Percentiles rank a stretch among this genome's conserved stretches.
phyloP scores from a whole-genome alignment of 208 protist genomes.

The Trypanosomatidae sp. region DNA sequence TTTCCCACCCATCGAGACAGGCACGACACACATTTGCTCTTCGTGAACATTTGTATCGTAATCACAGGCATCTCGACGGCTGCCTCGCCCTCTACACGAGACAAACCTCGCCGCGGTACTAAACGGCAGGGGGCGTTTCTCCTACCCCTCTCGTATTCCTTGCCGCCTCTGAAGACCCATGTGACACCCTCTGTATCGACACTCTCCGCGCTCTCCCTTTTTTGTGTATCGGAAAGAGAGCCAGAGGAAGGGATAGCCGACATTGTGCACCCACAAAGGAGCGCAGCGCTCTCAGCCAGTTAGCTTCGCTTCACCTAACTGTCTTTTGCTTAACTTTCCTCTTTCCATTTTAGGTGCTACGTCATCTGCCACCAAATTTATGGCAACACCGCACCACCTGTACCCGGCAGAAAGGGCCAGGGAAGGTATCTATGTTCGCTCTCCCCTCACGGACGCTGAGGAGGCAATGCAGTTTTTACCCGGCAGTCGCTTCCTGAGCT shows the following conservation, averaged over 20 bases:
- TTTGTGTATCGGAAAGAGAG: background rate
- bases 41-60: background rate
- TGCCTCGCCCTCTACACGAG: background rate
- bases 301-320: background rate
- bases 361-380: background rate
- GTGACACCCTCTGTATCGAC: background rate
- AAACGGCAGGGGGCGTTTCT: background rate
- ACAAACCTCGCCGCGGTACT: background rate
- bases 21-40: background rate
- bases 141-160: background rate
- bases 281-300: background rate
- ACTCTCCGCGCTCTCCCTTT: background rate
- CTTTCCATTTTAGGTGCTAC: background rate
- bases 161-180: background rate
- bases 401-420: background rate
- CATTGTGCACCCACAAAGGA: background rate
- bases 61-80: background rate
- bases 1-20: background rate
- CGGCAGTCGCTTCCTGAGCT: constrained; percentile 40
- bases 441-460: constrained; percentile 20
- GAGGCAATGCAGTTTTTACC: constrained; percentile 6
- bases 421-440: constrained; percentile 24
- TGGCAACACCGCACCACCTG: background rate
- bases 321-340: background rate
- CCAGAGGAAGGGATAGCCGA: background rate